Percentiles rank a stretch among this genome's conserved stretches.
Conservation (phyloP, 345 rosid species). For the Lenwebbia sp. region DNA sequence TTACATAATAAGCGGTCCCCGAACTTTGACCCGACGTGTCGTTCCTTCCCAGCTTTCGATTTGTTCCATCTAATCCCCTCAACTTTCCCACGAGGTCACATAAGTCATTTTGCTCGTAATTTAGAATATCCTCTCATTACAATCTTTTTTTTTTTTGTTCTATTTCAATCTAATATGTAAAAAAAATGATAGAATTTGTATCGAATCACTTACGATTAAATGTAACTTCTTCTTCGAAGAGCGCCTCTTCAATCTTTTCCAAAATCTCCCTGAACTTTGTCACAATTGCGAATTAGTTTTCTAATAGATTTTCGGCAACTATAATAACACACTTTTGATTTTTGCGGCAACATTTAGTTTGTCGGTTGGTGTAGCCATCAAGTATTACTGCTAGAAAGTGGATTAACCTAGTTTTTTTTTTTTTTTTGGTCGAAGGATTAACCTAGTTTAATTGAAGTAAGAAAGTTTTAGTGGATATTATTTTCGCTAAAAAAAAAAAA, state of each 20-base stretch:
- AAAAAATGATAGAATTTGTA: background rate
- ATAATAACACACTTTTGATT: too few species aligned
- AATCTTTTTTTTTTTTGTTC: too few species aligned
- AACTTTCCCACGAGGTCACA: background rate
- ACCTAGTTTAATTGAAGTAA: background rate
- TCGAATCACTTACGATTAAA: fast-evolving
- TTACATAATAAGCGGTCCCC: too few species aligned
- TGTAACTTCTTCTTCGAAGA: background rate
- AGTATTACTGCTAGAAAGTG: too few species aligned
- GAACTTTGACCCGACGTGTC: background rate
- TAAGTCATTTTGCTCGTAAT: background rate
- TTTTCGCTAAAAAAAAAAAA: background rate
- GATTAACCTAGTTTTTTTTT: too few species aligned
- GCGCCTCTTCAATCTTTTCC: background rate
- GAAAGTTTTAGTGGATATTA: background rate
- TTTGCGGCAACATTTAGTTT: too few species aligned
- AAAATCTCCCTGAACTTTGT: background rate
- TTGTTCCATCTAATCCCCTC: background rate
- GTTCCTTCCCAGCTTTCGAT: fast-evolving
- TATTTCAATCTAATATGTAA: too few species aligned
- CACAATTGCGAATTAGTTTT: background rate
- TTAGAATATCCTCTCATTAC: background rate
- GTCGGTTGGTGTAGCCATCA: too few species aligned
- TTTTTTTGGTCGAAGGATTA: too few species aligned
- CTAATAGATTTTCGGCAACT: too few species aligned